Evolutionary conservation across 108 stramenopile genomes (phyloP).

Genomic region (Nitzschia putrida): DNA sequence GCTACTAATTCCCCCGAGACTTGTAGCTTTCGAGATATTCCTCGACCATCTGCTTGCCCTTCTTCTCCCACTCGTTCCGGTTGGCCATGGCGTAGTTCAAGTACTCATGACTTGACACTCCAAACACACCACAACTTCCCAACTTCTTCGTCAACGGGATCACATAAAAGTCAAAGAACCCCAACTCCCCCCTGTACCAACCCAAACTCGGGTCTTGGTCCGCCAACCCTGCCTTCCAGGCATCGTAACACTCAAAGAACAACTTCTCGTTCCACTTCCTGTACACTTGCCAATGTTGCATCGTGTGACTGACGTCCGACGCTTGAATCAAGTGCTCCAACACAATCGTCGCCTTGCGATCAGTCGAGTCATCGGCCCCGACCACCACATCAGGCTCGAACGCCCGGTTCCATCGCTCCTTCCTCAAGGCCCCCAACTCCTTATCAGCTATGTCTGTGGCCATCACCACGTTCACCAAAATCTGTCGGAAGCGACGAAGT

Average conservation of each 20-base stretch:
- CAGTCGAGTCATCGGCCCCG: not conserved
- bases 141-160: slow-evolving; percentile 22
- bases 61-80: slow-evolving; percentile 27
- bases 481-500: slow-evolving; percentile 41
- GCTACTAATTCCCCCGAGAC: too few species aligned
- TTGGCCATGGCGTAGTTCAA: slow-evolving; percentile 29
- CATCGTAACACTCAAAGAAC: not conserved
- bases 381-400: not conserved
- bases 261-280: not conserved
- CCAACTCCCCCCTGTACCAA: slow-evolving; percentile 22
- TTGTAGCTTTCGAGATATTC: too few species aligned
- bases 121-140: slow-evolving; percentile 20
- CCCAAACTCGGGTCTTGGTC: not conserved
- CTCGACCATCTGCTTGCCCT: not conserved
- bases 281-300: not conserved
- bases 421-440: slow-evolving; percentile 4
- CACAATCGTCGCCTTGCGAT: not conserved
- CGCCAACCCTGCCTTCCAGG: not conserved
- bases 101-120: slow-evolving; percentile 24
- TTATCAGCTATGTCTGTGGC: slow-evolving; percentile 45
- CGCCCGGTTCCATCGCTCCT: not conserved
- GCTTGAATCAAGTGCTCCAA: slow-evolving; percentile 1
- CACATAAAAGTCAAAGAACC: slow-evolving; percentile 22
- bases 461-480: slow-evolving; percentile 54
- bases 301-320: not conserved